Conservation (phyloP, 2,329 filamentous ascomycete genomes). For the Metarhizium album region DNA sequence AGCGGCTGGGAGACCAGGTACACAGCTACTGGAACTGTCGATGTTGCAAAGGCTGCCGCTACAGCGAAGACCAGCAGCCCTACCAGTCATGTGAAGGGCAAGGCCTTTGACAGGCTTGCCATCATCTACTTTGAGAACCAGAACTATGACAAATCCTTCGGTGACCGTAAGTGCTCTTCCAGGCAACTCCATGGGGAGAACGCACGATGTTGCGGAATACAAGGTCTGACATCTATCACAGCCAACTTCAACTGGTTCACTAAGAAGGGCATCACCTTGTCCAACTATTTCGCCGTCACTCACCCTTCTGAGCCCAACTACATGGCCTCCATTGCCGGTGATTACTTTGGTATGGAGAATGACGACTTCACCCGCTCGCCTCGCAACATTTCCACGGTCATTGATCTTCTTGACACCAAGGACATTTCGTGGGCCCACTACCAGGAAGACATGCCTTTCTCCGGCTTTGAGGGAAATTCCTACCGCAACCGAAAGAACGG, state of each 20-base stretch:
- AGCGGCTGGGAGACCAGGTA: constrained; percentile 28
- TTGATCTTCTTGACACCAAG: constrained; percentile 57
- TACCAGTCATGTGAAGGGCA: constrained; percentile 55
- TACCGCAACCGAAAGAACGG: constrained; percentile 56
- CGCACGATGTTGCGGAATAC: not conserved
- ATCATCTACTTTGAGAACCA: constrained; percentile 74
- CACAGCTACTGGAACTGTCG: constrained; percentile 39
- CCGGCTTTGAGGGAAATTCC: constrained; percentile 55
- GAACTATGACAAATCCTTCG: constrained; percentile 51
- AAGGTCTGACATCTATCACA: not conserved
- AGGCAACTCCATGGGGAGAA: not conserved
- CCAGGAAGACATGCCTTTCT: constrained; percentile 67
- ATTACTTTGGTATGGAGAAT: constrained; percentile 63
- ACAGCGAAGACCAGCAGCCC: constrained; percentile 51
- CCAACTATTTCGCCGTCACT: constrained; percentile 46
- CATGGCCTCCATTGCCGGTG: constrained; percentile 54
- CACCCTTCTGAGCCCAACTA: constrained; percentile 74
- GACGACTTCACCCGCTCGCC: constrained; percentile 51
- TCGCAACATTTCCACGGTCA: constrained; percentile 52
- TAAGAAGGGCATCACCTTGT: constrained; percentile 20
- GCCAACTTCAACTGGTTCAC: constrained; percentile 19
- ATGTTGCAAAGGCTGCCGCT: constrained; percentile 45
- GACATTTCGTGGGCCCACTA: constrained; percentile 61
- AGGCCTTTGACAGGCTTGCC: constrained; percentile 61
- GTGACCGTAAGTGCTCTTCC: constrained; percentile 42